Conservation (phyloP, 2,329 filamentous ascomycete genomes). For the Ceratocystiopsis minuta region DNA sequence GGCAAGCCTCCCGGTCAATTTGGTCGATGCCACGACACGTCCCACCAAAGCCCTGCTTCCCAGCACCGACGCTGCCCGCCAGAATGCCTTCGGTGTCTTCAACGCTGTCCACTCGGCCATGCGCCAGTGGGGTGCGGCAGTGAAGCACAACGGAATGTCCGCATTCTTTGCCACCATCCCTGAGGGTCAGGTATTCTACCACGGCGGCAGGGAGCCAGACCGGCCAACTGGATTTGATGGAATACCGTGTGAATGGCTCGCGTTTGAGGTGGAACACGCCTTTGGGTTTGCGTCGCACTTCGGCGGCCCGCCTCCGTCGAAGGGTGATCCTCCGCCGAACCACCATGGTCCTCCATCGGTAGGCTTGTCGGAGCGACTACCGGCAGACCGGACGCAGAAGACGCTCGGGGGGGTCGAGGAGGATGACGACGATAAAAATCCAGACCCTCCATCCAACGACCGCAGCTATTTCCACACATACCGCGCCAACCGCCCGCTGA, state of each 20-base stretch:
- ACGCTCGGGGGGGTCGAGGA: background rate
- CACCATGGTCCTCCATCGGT: no score
- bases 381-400: background rate
- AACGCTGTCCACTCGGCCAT: conserved; percentile 55
- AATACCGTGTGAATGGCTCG: conserved; percentile 44
- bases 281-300: conserved; percentile 29
- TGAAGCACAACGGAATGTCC: conserved; percentile 61
- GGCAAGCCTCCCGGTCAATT: background rate
- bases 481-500: conserved; percentile 34
- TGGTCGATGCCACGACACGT: background rate
- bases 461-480: conserved; percentile 52
- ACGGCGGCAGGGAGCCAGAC: conserved; percentile 32
- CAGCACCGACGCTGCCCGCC: conserved; percentile 19
- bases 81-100: conserved; percentile 49
- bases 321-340: no score
- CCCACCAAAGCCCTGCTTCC: conserved; percentile 15
- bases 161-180: conserved; percentile 50
- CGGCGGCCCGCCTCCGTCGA: no score
- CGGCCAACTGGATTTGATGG: conserved; percentile 24
- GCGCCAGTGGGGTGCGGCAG: conserved; percentile 55
- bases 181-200: conserved; percentile 46
- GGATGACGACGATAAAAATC: conserved; percentile 2
- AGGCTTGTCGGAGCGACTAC: background rate
- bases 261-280: conserved; percentile 61
- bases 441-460: background rate